Conservation (phyloP, 1,284 basidiomycete genomes). For the Cerrena zonata region DNA sequence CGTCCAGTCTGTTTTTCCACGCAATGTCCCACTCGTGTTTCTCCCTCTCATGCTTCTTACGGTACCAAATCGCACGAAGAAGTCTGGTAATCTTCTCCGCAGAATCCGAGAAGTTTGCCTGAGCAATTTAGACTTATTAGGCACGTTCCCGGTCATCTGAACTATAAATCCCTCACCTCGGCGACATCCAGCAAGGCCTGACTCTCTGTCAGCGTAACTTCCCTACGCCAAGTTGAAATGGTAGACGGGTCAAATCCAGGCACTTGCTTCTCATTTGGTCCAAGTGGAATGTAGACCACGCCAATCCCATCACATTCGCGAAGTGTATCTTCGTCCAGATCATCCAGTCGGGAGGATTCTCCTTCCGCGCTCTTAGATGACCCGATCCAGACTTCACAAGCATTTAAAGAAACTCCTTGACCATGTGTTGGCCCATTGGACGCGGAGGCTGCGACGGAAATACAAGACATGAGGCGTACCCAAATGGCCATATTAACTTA, state of each 20-base stretch:
- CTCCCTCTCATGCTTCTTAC: constrained; percentile 29
- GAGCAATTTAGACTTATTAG: constrained; percentile 3
- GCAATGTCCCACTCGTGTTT: constrained; percentile 17
- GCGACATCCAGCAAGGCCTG: constrained; percentile 31
- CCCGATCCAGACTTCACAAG: constrained; percentile 39
- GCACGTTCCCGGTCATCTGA: constrained; percentile 1
- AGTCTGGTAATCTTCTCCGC: constrained; percentile 32
- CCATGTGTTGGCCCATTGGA: too few relatives aligned
- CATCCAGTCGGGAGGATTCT: constrained; percentile 28
- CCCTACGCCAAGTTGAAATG: constrained; percentile 36
- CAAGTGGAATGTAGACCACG: constrained; percentile 35
- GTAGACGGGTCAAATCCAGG: constrained; percentile 33
- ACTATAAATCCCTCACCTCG: constrained; percentile 20
- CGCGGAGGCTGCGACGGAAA: background rate
- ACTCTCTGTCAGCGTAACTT: constrained; percentile 32
- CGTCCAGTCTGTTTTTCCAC: constrained; percentile 15
- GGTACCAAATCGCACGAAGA: constrained; percentile 34
- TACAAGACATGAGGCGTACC: background rate
- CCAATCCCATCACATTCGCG: constrained; percentile 34
- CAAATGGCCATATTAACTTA: background rate
- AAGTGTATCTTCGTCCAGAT: constrained; percentile 33
- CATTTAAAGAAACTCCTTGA: constrained; percentile 13
- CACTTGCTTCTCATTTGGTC: constrained; percentile 27
- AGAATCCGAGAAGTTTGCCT: constrained; percentile 35
- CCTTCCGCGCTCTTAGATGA: constrained; percentile 24